These are phyloP conservation scores for Termitomyces sp. DNA, from an alignment of 768 basidiomycete genomes.

Conservation along the genomic window DNA sequence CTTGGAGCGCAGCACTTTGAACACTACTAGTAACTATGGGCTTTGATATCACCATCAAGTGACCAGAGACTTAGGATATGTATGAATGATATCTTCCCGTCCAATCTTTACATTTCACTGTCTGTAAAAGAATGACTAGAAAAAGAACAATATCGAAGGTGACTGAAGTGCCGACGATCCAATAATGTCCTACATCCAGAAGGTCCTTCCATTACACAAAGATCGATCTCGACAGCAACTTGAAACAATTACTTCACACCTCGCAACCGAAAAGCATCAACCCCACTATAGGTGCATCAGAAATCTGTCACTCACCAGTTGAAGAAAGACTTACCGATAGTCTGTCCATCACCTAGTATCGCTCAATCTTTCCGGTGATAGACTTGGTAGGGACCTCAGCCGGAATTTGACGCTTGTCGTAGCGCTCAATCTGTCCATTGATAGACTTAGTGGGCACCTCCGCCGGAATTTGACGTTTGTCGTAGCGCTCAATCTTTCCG, in stretches of 20 bases:
- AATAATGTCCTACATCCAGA: slow-evolving; percentile 1
- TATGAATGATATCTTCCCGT: no score
- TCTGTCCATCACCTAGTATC: background rate
- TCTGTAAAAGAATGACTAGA: slow-evolving; percentile 14
- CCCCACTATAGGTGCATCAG: background rate
- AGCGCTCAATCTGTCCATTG: background rate
- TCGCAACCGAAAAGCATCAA: background rate
- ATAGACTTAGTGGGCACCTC: background rate
- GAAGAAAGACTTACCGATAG: background rate
- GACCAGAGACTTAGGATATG: background rate
- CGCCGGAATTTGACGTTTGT: background rate
- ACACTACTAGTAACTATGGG: background rate
- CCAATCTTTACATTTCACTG: background rate
- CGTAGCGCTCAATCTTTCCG: background rate
- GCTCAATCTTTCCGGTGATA: background rate
- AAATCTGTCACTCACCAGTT: background rate
- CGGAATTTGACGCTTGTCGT: background rate
- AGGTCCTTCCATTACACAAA: slow-evolving; percentile 13
- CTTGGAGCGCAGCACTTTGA: background rate
- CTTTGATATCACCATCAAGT: background rate
- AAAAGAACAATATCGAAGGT: background rate
- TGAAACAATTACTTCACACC: background rate
- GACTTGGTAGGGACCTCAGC: background rate
- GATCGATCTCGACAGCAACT: background rate
- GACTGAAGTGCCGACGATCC: background rate